A percentile compares a stretch with the other conserved stretches of the same genome.
These are phyloP conservation scores for Fusarium sp. DNA, from an alignment of 2,329 filamentous ascomycete genomes.

Conservation along the genomic window DNA sequence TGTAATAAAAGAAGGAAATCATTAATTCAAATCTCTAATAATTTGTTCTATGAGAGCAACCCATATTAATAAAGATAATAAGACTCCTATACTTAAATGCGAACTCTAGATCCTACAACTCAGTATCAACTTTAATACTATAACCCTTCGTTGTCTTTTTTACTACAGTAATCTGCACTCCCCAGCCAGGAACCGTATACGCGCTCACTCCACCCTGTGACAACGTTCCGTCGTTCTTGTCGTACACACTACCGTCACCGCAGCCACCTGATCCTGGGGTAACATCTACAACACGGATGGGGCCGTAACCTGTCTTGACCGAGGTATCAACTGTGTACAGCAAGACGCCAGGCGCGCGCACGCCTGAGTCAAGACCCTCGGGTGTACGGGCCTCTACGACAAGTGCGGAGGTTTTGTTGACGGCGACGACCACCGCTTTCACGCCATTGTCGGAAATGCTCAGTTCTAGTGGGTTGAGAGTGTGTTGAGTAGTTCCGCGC, in stretches of 20 bases:
- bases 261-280: constrained; percentile 43
- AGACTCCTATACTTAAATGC: not conserved
- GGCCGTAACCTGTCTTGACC: constrained; percentile 42
- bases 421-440: constrained; percentile 27
- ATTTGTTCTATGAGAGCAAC: too few relatives aligned
- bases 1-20: not conserved
- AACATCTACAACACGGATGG: constrained; percentile 45
- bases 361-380: constrained; percentile 33
- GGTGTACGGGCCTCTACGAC: constrained; percentile 47
- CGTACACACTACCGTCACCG: constrained; percentile 27
- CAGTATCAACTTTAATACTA: not conserved
- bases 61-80: too few relatives aligned
- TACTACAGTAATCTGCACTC: constrained; percentile 18
- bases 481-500: constrained; percentile 41
- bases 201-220: not conserved
- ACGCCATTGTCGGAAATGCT: not conserved
- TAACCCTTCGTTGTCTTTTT: not conserved
- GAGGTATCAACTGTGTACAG: constrained; percentile 48
- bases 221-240: constrained; percentile 47
- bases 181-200: constrained; percentile 22
- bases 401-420: constrained; percentile 32
- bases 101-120: not conserved
- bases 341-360: constrained; percentile 47
- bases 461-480: constrained; percentile 11
- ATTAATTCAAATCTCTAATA: too few relatives aligned